Conservation (phyloP, 441 rosid species). For the Jatropha podagrica region DNA sequence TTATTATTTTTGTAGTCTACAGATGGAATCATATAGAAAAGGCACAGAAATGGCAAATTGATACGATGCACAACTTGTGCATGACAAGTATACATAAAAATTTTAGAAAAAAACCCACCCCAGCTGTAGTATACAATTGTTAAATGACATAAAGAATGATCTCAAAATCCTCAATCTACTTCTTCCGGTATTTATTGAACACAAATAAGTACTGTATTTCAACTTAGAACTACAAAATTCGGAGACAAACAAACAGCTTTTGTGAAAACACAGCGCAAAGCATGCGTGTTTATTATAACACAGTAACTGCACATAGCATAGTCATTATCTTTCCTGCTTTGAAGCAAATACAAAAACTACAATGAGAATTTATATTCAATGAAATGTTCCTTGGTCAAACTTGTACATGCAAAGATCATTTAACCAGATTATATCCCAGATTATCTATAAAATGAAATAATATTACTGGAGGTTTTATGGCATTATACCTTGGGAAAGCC, state of each 20-base stretch:
- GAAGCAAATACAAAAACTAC: background rate
- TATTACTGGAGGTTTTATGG: constrained; percentile 20
- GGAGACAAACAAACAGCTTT: background rate
- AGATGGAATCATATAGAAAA: background rate
- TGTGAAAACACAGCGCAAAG: background rate
- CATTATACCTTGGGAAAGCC: constrained; percentile 63
- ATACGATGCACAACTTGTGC: background rate
- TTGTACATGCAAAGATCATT: background rate
- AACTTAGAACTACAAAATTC: background rate
- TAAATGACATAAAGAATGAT: background rate
- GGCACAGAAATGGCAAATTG: background rate
- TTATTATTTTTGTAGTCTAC: background rate
- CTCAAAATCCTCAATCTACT: background rate
- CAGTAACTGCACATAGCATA: background rate
- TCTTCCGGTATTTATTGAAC: background rate
- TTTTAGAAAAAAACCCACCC: background rate
- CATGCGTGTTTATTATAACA: background rate
- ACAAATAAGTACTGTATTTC: background rate
- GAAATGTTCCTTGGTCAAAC: background rate
- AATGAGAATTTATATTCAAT: background rate
- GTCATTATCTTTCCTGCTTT: background rate
- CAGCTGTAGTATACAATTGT: background rate
- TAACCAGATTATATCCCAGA: background rate
- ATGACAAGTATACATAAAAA: background rate
- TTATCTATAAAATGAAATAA: background rate